phyloP scores from a whole-genome alignment of 345 rosid species.

The Brassica carinata region DNA sequence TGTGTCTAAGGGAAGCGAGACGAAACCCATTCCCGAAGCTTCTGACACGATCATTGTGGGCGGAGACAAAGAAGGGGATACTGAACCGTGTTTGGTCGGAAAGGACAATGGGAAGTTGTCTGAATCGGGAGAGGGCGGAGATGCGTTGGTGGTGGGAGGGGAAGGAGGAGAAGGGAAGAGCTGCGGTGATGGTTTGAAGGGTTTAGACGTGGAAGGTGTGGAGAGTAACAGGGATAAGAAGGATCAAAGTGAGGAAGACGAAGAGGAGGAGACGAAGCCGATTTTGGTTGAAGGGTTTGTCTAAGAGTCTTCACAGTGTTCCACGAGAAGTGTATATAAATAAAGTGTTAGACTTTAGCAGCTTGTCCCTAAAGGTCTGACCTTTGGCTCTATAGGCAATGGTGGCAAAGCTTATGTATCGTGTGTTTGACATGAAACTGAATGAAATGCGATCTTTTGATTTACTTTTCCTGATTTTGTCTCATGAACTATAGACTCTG shows the following conservation, averaged over 20 bases:
- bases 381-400: slow-evolving; percentile 8
- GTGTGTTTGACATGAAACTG: neutral
- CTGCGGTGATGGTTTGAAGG: slow-evolving; percentile 39
- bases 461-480: neutral
- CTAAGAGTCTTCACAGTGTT: slow-evolving; percentile 14
- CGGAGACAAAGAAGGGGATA: neutral
- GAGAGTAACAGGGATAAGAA: slow-evolving; percentile 22
- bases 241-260: slow-evolving; percentile 19
- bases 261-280: slow-evolving; percentile 28
- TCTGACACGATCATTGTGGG: slow-evolving; percentile 23
- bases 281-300: slow-evolving; percentile 38
- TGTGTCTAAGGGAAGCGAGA: neutral
- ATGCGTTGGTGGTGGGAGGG: neutral
- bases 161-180: slow-evolving; percentile 21
- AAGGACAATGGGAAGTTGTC: neutral
- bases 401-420: slow-evolving; percentile 18
- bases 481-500: neutral
- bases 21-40: neutral
- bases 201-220: slow-evolving; percentile 12
- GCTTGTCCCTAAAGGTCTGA: neutral
- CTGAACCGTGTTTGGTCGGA: slow-evolving; percentile 33
- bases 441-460: neutral
- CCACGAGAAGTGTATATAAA: slow-evolving; percentile 15
- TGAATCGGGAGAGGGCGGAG: too few relatives aligned
- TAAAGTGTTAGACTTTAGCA: slow-evolving; percentile 17